Evolutionary conservation across 1,284 basidiomycete species (phyloP), one percentile per base, ranked within the genome.

Genomic region (Leccinum solheimii): DNA sequence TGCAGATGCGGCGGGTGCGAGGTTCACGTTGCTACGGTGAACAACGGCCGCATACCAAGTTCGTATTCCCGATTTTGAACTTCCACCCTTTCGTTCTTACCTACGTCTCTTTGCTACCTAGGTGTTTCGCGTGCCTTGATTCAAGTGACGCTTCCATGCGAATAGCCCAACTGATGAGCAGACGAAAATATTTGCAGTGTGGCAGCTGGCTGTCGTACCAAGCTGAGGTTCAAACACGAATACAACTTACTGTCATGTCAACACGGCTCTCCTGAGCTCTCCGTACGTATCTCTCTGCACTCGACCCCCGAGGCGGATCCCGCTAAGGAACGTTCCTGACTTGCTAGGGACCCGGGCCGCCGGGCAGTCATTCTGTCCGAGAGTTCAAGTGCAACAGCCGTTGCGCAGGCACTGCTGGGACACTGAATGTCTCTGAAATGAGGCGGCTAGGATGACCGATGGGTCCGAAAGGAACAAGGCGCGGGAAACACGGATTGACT

Each of bases 1-100:
- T 58, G 43, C 27, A 11, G 54, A 54, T 58, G 52, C 40, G 26
- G 34, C 27, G 50, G 14, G 26, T 43, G 55, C 50, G 43, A 36
- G 53, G 40, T 52, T 40, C 34, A 64, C 34, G 56, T 64, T 30
- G 52, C 53, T 63, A 60, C 45, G 63, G 62, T 32, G n/a, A 56
- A 13, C 10, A n/a, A 43, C n/a, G 11, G 40, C 27, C 40, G 55
- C 26, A 45, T 45, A 40, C 55, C 34, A 36, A 36, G 34, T 13
- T 56, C n/a, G 40, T 45, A 21, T 45, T 21, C 26, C 40, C n/a
- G 19, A 14, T 14, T 21, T 48, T 48, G 55, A 56, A 56, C 54
- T n/a, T 38, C 10, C 2, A 52, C 13, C 23, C 36, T 38, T 40
- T 27, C 3, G n/a, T 30, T 56, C 26, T n/a, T 14, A 5, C 21